A percentile compares a stretch with the other conserved stretches of the same genome.
Conservation (phyloP, 768 basidiomycete species). For the Cystofilobasidium capitatum region DNA sequence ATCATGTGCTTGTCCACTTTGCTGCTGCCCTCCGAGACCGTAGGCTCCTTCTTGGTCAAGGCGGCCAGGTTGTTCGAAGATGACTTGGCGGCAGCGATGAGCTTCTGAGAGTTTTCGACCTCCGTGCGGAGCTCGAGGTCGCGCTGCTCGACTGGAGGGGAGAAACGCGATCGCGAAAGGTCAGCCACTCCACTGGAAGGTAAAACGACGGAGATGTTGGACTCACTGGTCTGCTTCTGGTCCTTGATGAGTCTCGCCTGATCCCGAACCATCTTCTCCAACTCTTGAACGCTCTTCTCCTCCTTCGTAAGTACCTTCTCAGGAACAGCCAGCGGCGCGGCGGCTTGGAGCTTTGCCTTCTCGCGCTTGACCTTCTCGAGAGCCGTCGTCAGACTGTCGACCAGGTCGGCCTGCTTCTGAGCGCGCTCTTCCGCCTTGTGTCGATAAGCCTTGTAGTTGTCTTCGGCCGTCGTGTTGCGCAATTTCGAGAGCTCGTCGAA, state of each 20-base stretch:
- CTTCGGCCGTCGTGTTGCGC: conserved; percentile 10
- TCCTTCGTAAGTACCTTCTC: not conserved
- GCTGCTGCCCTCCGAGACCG: not conserved
- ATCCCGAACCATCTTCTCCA: not conserved
- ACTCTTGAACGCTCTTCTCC: conserved; percentile 8
- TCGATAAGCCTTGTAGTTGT: conserved; percentile 10
- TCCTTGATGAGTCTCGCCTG: not conserved
- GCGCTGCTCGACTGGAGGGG: conserved; percentile 16
- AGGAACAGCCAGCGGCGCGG: not conserved
- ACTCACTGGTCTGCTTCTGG: conserved; percentile 8
- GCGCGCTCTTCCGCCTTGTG: conserved; percentile 18
- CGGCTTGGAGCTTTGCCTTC: not conserved
- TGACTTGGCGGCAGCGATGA: conserved; percentile 5
- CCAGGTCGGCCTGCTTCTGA: conserved; percentile 2
- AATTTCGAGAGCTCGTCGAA: conserved; percentile 21
- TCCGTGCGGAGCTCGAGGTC: conserved; percentile 18
- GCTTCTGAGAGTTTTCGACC: conserved; percentile 15
- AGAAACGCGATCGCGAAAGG: no score
- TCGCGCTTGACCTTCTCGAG: conserved; percentile 15
- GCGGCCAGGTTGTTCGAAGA: not conserved
- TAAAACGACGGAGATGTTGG: not conserved
- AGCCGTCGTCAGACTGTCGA: conserved; percentile 7
- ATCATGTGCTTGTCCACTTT: conserved; percentile 11
- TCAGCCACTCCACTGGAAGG: not conserved
- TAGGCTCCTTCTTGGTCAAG: not conserved